Conservation (phyloP, 495 filamentous ascomycete species). For the Podospora bellae-mahoneyi region DNA sequence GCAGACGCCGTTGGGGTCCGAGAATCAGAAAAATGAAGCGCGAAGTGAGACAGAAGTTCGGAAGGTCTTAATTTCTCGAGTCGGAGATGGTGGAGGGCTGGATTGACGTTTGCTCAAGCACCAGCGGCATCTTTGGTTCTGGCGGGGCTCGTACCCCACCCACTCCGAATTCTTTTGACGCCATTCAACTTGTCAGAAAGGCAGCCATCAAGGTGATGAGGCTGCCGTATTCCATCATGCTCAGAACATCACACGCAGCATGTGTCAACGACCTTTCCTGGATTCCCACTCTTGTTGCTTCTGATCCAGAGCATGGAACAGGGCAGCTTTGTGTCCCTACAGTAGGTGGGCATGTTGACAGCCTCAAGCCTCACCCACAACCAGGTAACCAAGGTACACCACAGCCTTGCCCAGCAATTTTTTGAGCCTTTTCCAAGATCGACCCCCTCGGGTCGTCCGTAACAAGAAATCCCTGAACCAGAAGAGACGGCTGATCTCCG, state of each 20-base stretch:
- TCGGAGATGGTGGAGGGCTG: neutral
- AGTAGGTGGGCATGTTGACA: neutral
- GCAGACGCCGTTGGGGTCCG: neutral
- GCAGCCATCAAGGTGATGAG: neutral
- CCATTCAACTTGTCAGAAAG: neutral
- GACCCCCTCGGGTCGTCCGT: neutral
- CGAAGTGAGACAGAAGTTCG: neutral
- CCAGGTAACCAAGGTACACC: too few relatives aligned
- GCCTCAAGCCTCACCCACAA: neutral
- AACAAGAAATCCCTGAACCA: conserved; percentile 4
- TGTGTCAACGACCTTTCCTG: neutral
- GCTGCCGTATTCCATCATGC: neutral
- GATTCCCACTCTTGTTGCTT: neutral
- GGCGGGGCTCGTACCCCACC: neutral
- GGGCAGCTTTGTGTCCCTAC: neutral
- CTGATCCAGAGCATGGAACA: neutral
- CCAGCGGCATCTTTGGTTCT: neutral
- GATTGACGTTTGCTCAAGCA: neutral
- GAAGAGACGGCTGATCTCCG: conserved; percentile 15
- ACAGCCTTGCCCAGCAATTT: conserved; percentile 4
- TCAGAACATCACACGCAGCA: neutral
- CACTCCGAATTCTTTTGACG: neutral
- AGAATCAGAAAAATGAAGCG: neutral
- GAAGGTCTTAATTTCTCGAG: neutral
- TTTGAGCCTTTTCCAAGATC: neutral